Percentiles rank a stretch among this genome's conserved stretches.
Evolutionary conservation across 805 yeast species (phyloP).

Genomic region (Pachysolen tannophilus): DNA sequence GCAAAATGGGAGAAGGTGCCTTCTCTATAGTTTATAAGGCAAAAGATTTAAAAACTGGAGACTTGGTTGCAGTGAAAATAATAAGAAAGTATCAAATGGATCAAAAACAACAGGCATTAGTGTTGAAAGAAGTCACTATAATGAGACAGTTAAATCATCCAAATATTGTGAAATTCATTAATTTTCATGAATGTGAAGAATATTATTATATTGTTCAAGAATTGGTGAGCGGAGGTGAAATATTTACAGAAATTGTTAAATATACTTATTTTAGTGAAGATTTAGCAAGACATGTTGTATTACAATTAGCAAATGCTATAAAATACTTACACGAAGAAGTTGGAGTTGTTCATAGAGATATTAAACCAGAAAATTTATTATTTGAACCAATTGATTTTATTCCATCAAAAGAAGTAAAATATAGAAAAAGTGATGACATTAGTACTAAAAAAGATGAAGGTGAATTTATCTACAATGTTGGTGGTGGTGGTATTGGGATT

Average conservation of each 20-base stretch:
- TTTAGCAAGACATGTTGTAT: slow-evolving; percentile 52
- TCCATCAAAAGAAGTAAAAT: slow-evolving; percentile 25
- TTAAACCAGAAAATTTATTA: slow-evolving; percentile 73
- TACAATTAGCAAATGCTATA: slow-evolving; percentile 57
- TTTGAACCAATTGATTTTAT: slow-evolving; percentile 48
- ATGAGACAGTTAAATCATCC: slow-evolving; percentile 61
- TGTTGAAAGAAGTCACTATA: slow-evolving; percentile 71
- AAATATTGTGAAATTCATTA: slow-evolving; percentile 55
- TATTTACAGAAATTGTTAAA: slow-evolving; percentile 59
- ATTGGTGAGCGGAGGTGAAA: slow-evolving; percentile 69
- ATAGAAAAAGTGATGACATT: slow-evolving; percentile 63
- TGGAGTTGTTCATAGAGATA: slow-evolving; percentile 78
- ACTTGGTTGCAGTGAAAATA: slow-evolving; percentile 45
- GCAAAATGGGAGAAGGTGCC: slow-evolving; percentile 75
- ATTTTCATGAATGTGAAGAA: slow-evolving; percentile 54
- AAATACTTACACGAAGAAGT: slow-evolving; percentile 62
- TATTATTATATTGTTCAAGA: slow-evolving; percentile 69
- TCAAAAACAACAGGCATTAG: slow-evolving; percentile 54
- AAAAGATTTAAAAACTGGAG: slow-evolving; percentile 31
- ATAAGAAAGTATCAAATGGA: slow-evolving; percentile 67
- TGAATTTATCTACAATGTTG: slow-evolving; percentile 65
- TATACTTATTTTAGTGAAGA: slow-evolving; percentile 62
- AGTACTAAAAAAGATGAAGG: slow-evolving; percentile 81
- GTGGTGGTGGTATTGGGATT: slow-evolving; percentile 87
- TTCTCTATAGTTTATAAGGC: slow-evolving; percentile 83